Base-by-base conservation (phyloP, 2,329 filamentous ascomycete genomes). In the Orbilia brochopaga region DNA sequence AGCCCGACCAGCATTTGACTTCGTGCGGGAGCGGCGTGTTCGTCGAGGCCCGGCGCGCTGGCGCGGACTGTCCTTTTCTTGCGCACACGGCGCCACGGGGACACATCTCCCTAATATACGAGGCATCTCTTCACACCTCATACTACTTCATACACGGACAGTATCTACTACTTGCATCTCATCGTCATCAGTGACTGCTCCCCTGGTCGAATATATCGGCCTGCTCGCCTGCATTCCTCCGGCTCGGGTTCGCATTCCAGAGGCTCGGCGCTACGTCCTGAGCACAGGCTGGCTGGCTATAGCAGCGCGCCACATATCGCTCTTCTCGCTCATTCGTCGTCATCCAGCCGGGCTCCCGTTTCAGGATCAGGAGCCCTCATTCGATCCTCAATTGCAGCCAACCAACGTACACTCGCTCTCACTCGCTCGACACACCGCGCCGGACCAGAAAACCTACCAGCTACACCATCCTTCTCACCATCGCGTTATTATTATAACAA, bases 151-250 rank as follows among this genome's bases (percentile, higher is more conserved):
- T n/a, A n/a, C n/a, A n/a, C n/a, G n/a, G n/a, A n/a, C n/a, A n/a
- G n/a, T n/a, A n/a, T n/a, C n/a, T n/a, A n/a, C n/a, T n/a, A n/a
- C n/a, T n/a, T n/a, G n/a, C n/a, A n/a, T n/a, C n/a, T n/a, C n/a
- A n/a, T n/a, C n/a, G n/a, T n/a, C n/a, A n/a, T n/a, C n/a, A n/a
- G 35, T 15, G 35, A 15, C 35, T 37, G 35, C 15, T 7, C 35
- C 7, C 15, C 35, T 7, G 35, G 15, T 37, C 35, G 35, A 37
- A 37, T 37, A 37, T 7, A 17, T n/a, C 40, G 13, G 13, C 40
- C 40, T n/a, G n/a, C n/a, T n/a, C n/a, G n/a, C n/a, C n/a, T 48
- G 44, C 44, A 48, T 48, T 48, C 44, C 44, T 23, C 44, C n/a
- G 19, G 44, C 11, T 48, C 44, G 44, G 44, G 44, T 21, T 15